Percentiles rank a stretch among this genome's conserved stretches.
Conservation (phyloP, 768 basidiomycete genomes). For the Kwoniella heveanensis region DNA sequence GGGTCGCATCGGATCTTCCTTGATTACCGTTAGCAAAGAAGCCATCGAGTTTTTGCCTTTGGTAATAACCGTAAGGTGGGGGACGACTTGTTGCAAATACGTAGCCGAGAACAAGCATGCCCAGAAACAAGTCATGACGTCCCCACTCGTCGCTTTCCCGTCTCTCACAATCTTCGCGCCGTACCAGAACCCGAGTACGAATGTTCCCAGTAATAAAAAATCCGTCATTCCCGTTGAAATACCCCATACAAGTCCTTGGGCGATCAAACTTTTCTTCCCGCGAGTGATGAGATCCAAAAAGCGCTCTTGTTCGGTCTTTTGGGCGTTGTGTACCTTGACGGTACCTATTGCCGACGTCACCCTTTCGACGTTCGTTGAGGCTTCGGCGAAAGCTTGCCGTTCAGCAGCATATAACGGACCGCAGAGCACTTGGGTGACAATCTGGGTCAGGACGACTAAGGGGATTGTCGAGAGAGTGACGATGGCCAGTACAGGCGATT, state of each 20-base stretch:
- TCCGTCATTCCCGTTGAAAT: conserved; percentile 68
- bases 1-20: conserved; percentile 46
- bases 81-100: conserved; percentile 84
- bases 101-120: conserved; percentile 86
- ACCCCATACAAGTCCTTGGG: conserved; percentile 75
- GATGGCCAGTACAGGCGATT: conserved; percentile 80
- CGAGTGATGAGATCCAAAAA: conserved; percentile 60
- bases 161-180: conserved; percentile 84
- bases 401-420: conserved; percentile 70
- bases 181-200: conserved; percentile 96
- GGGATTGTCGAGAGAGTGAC: conserved; percentile 92
- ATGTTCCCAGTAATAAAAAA: conserved; percentile 86
- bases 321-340: conserved; percentile 90
- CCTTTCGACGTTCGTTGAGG: conserved; percentile 78
- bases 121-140: conserved; percentile 98
- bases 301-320: conserved; percentile 62
- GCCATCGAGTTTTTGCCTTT: conserved; percentile 83
- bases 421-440: conserved; percentile 69
- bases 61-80: conserved; percentile 72
- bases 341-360: conserved; percentile 73
- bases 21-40: conserved; percentile 66
- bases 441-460: conserved; percentile 73
- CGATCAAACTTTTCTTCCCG: conserved; percentile 61
- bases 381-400: conserved; percentile 67
- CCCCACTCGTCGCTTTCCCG: conserved; percentile 68